Percentiles rank a stretch among this genome's conserved stretches.
Conservation (phyloP, 1,284 basidiomycete genomes). For the Sparassis latifolia region DNA sequence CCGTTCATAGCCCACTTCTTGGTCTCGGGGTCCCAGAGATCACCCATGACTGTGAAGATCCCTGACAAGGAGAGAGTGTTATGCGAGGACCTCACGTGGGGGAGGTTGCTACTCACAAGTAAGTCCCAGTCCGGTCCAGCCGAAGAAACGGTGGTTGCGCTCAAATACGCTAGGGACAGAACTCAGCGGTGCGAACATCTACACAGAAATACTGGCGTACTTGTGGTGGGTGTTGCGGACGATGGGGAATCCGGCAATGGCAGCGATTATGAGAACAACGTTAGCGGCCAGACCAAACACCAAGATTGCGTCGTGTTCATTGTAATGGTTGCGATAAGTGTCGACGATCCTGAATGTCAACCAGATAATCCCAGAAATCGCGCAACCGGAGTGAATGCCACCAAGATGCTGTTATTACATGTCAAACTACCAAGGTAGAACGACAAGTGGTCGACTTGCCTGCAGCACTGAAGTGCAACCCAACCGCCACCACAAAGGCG, state of each 20-base stretch:
- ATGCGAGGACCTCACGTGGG: background rate
- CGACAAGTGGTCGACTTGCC: constrained; percentile 24
- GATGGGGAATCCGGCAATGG: constrained; percentile 62
- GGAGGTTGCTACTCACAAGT: constrained; percentile 38
- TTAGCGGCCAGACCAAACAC: constrained; percentile 54
- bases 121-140: constrained; percentile 57
- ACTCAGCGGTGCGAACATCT: too few species aligned
- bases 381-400: constrained; percentile 72
- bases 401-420: constrained; percentile 51
- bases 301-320: constrained; percentile 49
- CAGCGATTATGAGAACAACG: constrained; percentile 45
- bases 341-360: constrained; percentile 53
- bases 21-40: constrained; percentile 48
- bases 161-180: constrained; percentile 51
- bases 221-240: constrained; percentile 73
- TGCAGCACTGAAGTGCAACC: constrained; percentile 66
- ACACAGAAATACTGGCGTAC: constrained; percentile 24
- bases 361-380: constrained; percentile 60
- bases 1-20: constrained; percentile 51
- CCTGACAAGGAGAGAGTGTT: constrained; percentile 29
- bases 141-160: constrained; percentile 69
- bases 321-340: constrained; percentile 39
- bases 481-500: constrained; percentile 63
- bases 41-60: constrained; percentile 60
- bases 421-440: background rate